phyloP scores from a whole-genome alignment of 192 early-diverging fungal species.

The Piromyces finnis region DNA sequence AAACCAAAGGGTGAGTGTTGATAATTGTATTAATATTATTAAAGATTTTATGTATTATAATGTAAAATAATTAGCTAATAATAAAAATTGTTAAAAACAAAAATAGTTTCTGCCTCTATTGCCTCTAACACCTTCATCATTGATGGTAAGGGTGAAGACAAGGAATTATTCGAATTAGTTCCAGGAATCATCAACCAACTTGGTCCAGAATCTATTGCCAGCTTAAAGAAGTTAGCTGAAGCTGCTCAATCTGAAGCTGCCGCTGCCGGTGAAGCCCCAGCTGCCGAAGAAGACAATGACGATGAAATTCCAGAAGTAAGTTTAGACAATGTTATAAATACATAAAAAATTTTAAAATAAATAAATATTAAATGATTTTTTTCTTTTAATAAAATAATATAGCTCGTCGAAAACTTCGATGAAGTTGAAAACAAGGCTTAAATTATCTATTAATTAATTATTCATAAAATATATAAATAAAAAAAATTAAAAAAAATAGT shows the following conservation, averaged over 20 bases:
- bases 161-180: conserved; percentile 69
- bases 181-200: conserved; percentile 67
- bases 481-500: no score
- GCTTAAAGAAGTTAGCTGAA: conserved; percentile 74
- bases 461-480: no score
- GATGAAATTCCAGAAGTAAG: conserved; percentile 77
- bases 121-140: conserved; percentile 90
- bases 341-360: no score
- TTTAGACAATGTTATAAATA: not conserved
- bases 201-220: conserved; percentile 72
- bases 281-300: conserved; percentile 46
- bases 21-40: no score
- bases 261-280: conserved; percentile 21
- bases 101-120: conserved; percentile 31
- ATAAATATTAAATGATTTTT: no score
- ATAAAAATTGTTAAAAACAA: no score
- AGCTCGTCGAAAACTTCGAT: conserved; percentile 58
- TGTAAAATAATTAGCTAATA: no score
- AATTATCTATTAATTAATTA: no score
- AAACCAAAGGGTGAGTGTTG: conserved; percentile 55
- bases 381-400: no score
- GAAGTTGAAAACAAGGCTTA: conserved; percentile 17
- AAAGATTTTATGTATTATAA: no score
- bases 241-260: conserved; percentile 44
- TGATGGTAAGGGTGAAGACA: conserved; percentile 61